Evolutionary conservation across 1,284 basidiomycete genomes (phyloP).

Genomic region (Cryptococcus amylolentus): DNA sequence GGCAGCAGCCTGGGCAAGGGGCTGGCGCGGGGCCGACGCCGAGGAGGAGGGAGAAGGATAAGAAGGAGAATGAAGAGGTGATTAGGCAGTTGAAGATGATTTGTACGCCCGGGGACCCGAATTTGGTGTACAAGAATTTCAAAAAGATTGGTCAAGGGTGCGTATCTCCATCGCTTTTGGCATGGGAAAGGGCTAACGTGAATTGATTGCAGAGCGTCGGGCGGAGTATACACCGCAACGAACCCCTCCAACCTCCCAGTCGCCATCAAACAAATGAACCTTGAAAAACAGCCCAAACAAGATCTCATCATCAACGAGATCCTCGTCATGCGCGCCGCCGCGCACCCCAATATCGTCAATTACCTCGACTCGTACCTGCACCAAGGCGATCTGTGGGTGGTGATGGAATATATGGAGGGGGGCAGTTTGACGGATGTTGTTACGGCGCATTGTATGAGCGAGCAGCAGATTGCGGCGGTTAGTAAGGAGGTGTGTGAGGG

Average conservation of each 20-base stretch:
- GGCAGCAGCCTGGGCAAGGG: conserved; percentile 37
- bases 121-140: conserved; percentile 83
- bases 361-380: conserved; percentile 98
- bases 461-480: conserved; percentile 89
- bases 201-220: conserved; percentile 67
- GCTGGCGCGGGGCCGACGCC: conserved; percentile 56
- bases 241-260: conserved; percentile 91
- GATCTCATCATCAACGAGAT: conserved; percentile 99
- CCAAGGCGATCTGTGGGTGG: conserved; percentile 98
- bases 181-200: conserved; percentile 13
- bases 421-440: conserved; percentile 87
- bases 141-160: conserved; percentile 98
- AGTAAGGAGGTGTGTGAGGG: conserved; percentile 86
- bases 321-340: conserved; percentile 92
- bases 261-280: conserved; percentile 99
- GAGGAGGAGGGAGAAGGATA: conserved; percentile 76
- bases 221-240: conserved; percentile 97
- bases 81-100: conserved; percentile 87
- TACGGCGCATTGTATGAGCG: conserved; percentile 92
- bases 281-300: conserved; percentile 99
- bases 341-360: conserved; percentile 98
- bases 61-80: conserved; percentile 83
- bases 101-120: conserved; percentile 96
- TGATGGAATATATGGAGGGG: conserved; percentile 99
- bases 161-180: conserved; percentile 40